Evolutionary conservation across 2,329 filamentous ascomycete genomes (phyloP), one percentile per base, ranked within the genome.

Genomic region (Penicillium sp.): DNA sequence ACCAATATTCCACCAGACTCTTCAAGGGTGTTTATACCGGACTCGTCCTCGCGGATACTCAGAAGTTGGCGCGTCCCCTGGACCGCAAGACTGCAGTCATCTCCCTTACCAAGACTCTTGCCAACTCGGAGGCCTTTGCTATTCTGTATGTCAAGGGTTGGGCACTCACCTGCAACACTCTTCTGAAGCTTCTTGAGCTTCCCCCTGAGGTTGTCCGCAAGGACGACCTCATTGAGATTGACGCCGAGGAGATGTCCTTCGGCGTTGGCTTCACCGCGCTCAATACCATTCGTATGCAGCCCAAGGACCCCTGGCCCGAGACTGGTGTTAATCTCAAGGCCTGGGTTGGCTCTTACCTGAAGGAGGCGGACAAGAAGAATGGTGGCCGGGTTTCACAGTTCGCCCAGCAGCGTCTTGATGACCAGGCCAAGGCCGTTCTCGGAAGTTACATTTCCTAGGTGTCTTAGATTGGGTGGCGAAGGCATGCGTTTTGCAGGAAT

Each of bases 1-100:
- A 37, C n/a, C 4, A 37, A 58, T 55, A 71, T 47, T 24, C 8
- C 53, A 4, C 13, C 19, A 79, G 88, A 55, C 85, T 95, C 45
- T 98, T 97, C 77, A 89, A 88, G 19, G 89, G 89, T 33, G 86
- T 99, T 59, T 99, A 99, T 79, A 86, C 93, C 8, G 88, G 83
- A 37, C 91, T 98, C 72, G 91, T 99, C 68, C 87, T 99, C 8
- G 91, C 91, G 0, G 91, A 92, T 61, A 97, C 94, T 0, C 91
- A 94, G 75, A 93, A 96, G 78, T 86, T 99, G 28, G 89, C 91
- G 28, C 88, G 92, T 4, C 93, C 95, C 0, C 84, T 92, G 35
- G 96, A 99, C 75, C 91, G 95, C 71, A 99, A 99, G 80, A 89
- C 91, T 1, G 95, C 94, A 1, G 93, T 97, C 22, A 87, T 99